These are phyloP conservation scores for Elsinoe australis DNA, from an alignment of 2,329 filamentous ascomycete genomes.

Conservation along the genomic window DNA sequence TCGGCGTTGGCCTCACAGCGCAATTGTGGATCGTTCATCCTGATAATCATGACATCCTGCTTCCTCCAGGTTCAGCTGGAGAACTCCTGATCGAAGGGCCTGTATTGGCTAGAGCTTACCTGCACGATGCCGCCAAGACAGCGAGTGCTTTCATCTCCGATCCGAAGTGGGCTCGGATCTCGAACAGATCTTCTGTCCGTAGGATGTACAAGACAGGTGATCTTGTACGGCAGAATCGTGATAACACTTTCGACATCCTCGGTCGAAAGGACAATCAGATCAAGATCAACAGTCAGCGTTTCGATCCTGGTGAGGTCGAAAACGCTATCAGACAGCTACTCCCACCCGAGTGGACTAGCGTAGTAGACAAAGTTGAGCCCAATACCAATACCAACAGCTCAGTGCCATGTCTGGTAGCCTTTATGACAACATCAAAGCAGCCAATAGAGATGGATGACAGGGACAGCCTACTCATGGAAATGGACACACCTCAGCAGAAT, in stretches of 20 bases:
- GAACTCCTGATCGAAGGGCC: slow-evolving; percentile 41
- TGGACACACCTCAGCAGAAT: neutral
- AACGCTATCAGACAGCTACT: neutral
- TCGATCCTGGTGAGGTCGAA: slow-evolving; percentile 24
- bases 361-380: neutral
- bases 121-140: slow-evolving; percentile 28
- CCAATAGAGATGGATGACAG: too few relatives aligned
- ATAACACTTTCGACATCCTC: slow-evolving; percentile 62
- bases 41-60: slow-evolving; percentile 24
- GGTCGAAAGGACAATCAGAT: slow-evolving; percentile 42
- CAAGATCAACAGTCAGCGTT: slow-evolving; percentile 24
- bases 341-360: neutral
- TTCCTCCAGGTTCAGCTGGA: slow-evolving; percentile 38
- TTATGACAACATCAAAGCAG: too few relatives aligned
- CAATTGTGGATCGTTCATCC: slow-evolving; percentile 28
- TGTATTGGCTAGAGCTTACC: slow-evolving; percentile 38
- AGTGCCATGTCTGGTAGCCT: neutral
- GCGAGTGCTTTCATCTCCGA: slow-evolving; percentile 25
- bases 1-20: slow-evolving; percentile 20
- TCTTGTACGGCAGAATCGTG: slow-evolving; percentile 60
- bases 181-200: neutral
- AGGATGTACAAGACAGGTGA: slow-evolving; percentile 29
- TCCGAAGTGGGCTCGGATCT: neutral
- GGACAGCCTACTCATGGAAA: neutral
- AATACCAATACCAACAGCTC: too few relatives aligned